phyloP scores from a whole-genome alignment of 768 basidiomycete species.

The Pseudohyphozyma bogoriensis region DNA sequence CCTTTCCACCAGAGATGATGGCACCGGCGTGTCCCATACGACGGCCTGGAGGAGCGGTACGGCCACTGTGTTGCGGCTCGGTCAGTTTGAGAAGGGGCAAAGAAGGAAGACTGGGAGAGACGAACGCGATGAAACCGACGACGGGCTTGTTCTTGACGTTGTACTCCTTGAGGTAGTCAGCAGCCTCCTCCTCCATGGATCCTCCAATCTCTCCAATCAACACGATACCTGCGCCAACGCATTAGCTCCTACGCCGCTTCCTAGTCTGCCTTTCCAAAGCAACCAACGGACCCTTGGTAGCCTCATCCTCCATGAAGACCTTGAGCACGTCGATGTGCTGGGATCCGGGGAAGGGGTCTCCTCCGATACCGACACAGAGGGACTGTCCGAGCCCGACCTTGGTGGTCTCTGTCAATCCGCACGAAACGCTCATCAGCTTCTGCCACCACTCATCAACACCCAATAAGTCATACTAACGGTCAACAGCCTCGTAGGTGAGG shows the following conservation, averaged over 20 bases:
- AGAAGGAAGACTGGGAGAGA: background rate
- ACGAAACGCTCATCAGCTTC: background rate
- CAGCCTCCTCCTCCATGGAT: slow-evolving; percentile 95
- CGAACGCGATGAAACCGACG: slow-evolving; percentile 80
- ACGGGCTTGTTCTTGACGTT: slow-evolving; percentile 96
- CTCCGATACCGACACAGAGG: slow-evolving; percentile 92
- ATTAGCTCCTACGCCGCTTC: background rate
- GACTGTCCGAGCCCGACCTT: slow-evolving; percentile 92
- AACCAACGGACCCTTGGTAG: slow-evolving; percentile 63
- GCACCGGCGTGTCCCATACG: slow-evolving; percentile 83
- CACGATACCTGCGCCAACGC: slow-evolving; percentile 60
- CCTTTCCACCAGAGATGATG: slow-evolving; percentile 96
- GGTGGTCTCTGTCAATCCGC: slow-evolving; percentile 72
- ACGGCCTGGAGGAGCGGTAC: slow-evolving; percentile 92
- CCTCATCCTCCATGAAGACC: slow-evolving; percentile 86
- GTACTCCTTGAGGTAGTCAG: slow-evolving; percentile 83
- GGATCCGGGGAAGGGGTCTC: slow-evolving; percentile 92
- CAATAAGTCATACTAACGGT: too few relatives aligned
- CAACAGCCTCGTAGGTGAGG: slow-evolving; percentile 95
- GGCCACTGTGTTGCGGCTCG: slow-evolving; percentile 52
- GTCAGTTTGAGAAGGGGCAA: too few relatives aligned
- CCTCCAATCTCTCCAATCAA: slow-evolving; percentile 98
- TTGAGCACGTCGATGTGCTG: slow-evolving; percentile 93
- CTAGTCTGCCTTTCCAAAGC: background rate
- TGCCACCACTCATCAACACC: background rate